Base-by-base conservation (phyloP, 75 land plant species). In the Cupressus sempervirens region DNA sequence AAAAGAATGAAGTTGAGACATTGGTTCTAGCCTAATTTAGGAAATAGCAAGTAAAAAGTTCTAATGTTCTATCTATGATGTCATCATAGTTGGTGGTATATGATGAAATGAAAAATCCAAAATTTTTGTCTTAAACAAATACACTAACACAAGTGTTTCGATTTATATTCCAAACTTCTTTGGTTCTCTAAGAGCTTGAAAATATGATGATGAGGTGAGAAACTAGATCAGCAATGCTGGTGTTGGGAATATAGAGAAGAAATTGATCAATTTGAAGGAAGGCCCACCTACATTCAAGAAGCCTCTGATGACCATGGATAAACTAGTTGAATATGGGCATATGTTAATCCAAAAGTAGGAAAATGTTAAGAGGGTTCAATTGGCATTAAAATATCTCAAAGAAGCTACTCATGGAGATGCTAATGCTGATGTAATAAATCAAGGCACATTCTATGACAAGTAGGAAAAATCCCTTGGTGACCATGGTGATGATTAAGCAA, bases 151-250 rank as follows among this genome's bases (percentile, higher is more conserved):
- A 72, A 10, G 29, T 68, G 13, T n/a, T 72, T 4, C 3, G 30
- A 15, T 72, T 72, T 30, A n/a, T 80, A 8, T 77, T 82, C 70
- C 85, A 90, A 91, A 91, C 65, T 91, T 91, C 91, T 91, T 91
- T 76, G 92, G 92, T 46, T 91, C 92, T 35, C 67, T 91, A 45
- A 87, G 92, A 76, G 92, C 92, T 12, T 86, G 92, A 6, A 91
- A 85, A 4, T 91, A 91, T 62, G 92, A 91, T 46, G 92, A 91
- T 52, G 91, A 86, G 48, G 92, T 91, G 54, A 54, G 92, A 43
- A 89, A 89, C 70, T 91, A 91, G 92, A 65, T 91, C 7, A 62
- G 38, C 5, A 36, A 56, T 5, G 70, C 41, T 9, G 92, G 92
- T 14, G 91, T 91, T 81, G 88, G 87, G 88, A 91, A 85, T 86